Conservation (phyloP, 805 yeast species). For the Maudiozyma serrabonitensis region DNA sequence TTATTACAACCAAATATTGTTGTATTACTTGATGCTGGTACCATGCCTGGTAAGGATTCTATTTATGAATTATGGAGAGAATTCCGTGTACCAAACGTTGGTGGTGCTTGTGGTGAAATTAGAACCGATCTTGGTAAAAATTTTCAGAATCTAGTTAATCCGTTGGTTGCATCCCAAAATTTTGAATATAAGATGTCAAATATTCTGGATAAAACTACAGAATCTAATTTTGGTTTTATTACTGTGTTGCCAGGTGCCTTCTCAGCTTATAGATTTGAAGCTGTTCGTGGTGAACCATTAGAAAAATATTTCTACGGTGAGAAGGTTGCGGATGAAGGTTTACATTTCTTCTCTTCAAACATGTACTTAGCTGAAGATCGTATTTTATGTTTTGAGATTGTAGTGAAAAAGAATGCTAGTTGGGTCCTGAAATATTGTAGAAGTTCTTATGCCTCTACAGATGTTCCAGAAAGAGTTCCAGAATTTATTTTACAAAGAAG, state of each 20-base stretch:
- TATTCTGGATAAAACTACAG: slow-evolving; percentile 91
- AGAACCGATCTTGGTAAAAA: slow-evolving; percentile 69
- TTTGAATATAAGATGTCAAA: slow-evolving; percentile 95
- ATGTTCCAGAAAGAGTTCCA: slow-evolving; percentile 82
- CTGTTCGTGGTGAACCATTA: slow-evolving; percentile 75
- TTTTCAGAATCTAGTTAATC: slow-evolving; percentile 53
- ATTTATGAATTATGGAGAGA: slow-evolving; percentile 85
- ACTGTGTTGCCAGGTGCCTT: slow-evolving; percentile 95
- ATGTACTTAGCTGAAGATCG: slow-evolving; percentile 98
- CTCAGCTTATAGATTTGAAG: slow-evolving; percentile 83
- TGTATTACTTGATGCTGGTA: slow-evolving; percentile 86
- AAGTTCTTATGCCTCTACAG: slow-evolving; percentile 85
- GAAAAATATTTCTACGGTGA: slow-evolving; percentile 91
- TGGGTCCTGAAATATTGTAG: slow-evolving; percentile 83
- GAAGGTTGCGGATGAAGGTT: slow-evolving; percentile 51
- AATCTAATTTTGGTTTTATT: slow-evolving; percentile 87
- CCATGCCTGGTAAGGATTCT: slow-evolving; percentile 78
- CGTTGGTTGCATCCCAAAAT: slow-evolving; percentile 91
- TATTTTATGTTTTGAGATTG: slow-evolving; percentile 87
- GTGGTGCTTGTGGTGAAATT: slow-evolving; percentile 98
- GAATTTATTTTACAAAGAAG: slow-evolving; percentile 88
- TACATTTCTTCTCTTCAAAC: slow-evolving; percentile 84
- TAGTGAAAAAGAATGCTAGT: slow-evolving; percentile 64
- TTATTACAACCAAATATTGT: slow-evolving; percentile 74
- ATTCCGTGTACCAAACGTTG: slow-evolving; percentile 69